Evolutionary conservation across 495 filamentous ascomycete genomes (phyloP).

Genomic region (Aspergillus bertholletiae): DNA sequence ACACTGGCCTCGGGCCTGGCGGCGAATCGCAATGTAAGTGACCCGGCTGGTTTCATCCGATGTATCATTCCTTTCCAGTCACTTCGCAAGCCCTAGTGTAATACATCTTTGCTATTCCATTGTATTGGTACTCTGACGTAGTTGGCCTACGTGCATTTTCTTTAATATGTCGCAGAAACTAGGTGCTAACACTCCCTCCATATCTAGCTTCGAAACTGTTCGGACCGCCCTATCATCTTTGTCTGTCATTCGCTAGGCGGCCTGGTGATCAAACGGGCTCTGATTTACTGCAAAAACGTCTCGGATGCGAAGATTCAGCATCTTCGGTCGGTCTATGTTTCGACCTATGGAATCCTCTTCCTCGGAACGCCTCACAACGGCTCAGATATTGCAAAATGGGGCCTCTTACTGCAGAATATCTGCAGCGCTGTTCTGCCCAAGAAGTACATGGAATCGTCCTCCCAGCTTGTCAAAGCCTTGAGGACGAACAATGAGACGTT

Average conservation of each 20-base stretch:
- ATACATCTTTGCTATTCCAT: too few relatives aligned
- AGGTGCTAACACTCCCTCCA: too few relatives aligned
- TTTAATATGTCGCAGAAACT: too few relatives aligned
- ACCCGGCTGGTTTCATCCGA: background rate
- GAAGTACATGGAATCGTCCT: constrained; percentile 66
- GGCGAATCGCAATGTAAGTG: constrained; percentile 55
- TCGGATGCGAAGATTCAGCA: constrained; percentile 65
- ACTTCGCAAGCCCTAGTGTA: too few relatives aligned
- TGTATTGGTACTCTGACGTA: too few relatives aligned
- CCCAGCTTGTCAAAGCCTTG: constrained; percentile 66
- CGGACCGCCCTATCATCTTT: constrained; percentile 73
- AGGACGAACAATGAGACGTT: constrained; percentile 76
- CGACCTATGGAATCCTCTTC: constrained; percentile 81
- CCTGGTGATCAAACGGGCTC: constrained; percentile 71
- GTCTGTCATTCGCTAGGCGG: constrained; percentile 83
- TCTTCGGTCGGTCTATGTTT: constrained; percentile 74
- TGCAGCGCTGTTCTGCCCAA: constrained; percentile 66
- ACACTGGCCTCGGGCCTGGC: constrained; percentile 62
- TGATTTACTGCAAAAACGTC: constrained; percentile 63
- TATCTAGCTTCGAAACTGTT: constrained; percentile 48
- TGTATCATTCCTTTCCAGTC: too few relatives aligned
- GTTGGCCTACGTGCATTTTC: too few relatives aligned
- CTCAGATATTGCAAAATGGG: constrained; percentile 74
- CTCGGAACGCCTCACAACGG: constrained; percentile 86
- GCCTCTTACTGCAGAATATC: constrained; percentile 68